Evolutionary conservation across 1,284 basidiomycete species (phyloP), one percentile per base, ranked within the genome.

Genomic region (Boletellus deceptivus): DNA sequence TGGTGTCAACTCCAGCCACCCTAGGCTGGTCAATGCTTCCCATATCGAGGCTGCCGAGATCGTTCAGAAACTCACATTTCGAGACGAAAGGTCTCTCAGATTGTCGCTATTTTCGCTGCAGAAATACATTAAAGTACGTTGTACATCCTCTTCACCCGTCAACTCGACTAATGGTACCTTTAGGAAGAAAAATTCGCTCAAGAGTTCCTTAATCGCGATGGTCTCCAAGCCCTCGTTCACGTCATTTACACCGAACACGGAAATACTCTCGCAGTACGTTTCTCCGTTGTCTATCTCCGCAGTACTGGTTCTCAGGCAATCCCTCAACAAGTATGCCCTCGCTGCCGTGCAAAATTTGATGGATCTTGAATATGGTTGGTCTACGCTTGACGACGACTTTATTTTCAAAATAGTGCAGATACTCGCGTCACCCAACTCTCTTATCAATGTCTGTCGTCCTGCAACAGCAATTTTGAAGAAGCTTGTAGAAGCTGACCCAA

Each of bases 401-500:
- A 89, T 94, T 52, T 77, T 81, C 59, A 80, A 79, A 62, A 79
- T 97, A 38, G 91, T 96, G 22, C 79, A 85, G 57, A 89, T 95
- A 54, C 78, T 97, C 36, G 84, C 89, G 4, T 83, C 88, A 0
- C 74, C 86, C 16, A 76, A 80, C 46, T 84, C 88, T 38, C 80
- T 86, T n/a, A 85, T 95, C 75, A 99, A 99, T 59, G 89, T 98
- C 56, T 91, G 92, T 59, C 85, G 95, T n/a, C 95, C 95, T 11
- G 93, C 95, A 1, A 97, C 93, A n/a, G 86, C 90, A 40, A 94
- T 96, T 52, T 77, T 96, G 53, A 91, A 92, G 72, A 87, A 87
- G 59, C 79, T 95, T 17, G 90, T 94, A 22, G 88, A 91, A 63
- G 89, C 89, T 9, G 87, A 90, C 60, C 86, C 87, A 8, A 70